Base-by-base conservation (phyloP, 768 basidiomycete genomes). In the Pleurotus djamor region DNA sequence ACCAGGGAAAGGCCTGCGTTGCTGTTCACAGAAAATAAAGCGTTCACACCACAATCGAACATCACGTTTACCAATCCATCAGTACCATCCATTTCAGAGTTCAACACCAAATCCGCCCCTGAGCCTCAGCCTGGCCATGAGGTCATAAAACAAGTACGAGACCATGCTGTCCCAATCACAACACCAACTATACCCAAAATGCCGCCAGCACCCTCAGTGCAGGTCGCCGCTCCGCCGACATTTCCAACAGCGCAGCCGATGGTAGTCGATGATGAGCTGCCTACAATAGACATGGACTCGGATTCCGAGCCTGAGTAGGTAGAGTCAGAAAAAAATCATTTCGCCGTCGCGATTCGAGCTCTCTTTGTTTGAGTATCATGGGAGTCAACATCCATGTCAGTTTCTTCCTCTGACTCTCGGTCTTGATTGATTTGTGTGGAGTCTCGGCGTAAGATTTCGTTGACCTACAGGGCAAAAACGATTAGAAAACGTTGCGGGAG, bases 281-380 rank as follows among this genome's bases (percentile, higher is more conserved):
- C 92, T 2, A 66, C 77, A 9, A 92, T 95, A 38, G 82, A 93
- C 68, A 75, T 92, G 76, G 85, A 80, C 43, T 93, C 92, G 1
- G 92, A 94, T 70, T 89, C 91, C 4, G 92, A 93, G 44, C 75
- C 74, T 35, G 82, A 82, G 36, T 56, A 56, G 54, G 7, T n/a
- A 12, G 7, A 12, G 16, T 34, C 17, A 16, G 28, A 54, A 16
- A 12, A n/a, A 17, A 17, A 16, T 56, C 44, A 41, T n/a, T 32
- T 32, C 12, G 8, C 10, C 34, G 28, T 9, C 28, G 37, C 33
- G 48, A 61, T 62, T 32, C 76, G 75, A 34, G 71, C 65, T 57
- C 78, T 75, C 65, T 80, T 80, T 54, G 67, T 69, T 59, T 61
- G 68, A 52, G 70, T 65, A 43, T 41, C 60, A 21, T 36, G 52